Evolutionary conservation across 2,329 filamentous ascomycete genomes (phyloP), one percentile per base, ranked within the genome.

Genomic region (Xylogone sp.): DNA sequence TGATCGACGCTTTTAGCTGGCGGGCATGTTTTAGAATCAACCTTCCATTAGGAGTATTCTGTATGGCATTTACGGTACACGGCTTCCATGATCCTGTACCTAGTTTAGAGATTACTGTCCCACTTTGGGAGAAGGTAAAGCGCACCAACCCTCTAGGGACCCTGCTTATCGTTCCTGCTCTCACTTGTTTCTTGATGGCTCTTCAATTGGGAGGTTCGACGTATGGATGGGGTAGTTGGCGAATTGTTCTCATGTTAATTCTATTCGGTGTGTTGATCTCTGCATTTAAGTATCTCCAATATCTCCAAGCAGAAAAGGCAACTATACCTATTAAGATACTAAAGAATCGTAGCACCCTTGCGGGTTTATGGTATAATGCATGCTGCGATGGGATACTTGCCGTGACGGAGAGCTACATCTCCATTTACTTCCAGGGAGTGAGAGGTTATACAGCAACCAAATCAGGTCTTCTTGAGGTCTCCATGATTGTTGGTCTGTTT

Each of bases 371-470:
- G 29, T 70, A 67, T 53, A 54, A 66, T 3, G 51, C 63, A 42
- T 67, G 66, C 44, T 57, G 70, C 24, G 45, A 56, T 3, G 58
- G 56, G 19, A 46, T 58, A 3, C 65, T 63, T 54, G 71, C 65
- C 50, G 34, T 82, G 50, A 81, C 84, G 50, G 71, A 69, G 52
- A 72, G 75, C 29, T 70, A 70, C 43, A 67, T 75, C 39, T 71
- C 78, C 39, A 69, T 75, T 48, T 76, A 70, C 66, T 76, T 77
- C 59, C 74, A 78, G 55, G 72, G 70, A 4, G 69, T 75, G 53
- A 69, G 71, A 48, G 68, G 67, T 2, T 19, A 21, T 5, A 51
- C 48, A 3, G 43, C 48, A 1, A 19, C 48, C 5, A 12, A 24
- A 5, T 39, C 34, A 19, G 48, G 43, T 21, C 72, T 75, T 45